Conservation (phyloP, 441 rosid genomes). For the Gossypium trilobum region DNA sequence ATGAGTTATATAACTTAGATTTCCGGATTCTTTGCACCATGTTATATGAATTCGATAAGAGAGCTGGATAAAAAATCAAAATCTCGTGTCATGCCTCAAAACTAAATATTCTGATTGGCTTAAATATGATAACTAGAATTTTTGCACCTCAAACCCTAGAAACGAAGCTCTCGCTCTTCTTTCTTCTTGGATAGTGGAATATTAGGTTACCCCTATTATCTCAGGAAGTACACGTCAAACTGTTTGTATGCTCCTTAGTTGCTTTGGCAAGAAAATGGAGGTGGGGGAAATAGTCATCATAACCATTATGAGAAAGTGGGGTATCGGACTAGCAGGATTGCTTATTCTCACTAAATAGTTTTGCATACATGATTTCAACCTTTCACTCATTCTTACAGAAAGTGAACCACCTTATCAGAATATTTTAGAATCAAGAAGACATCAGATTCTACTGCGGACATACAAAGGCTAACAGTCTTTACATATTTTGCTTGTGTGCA, state of each 20-base stretch:
- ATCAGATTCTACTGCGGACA: not conserved
- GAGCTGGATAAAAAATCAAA: not conserved
- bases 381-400: not conserved
- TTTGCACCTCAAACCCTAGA: not conserved
- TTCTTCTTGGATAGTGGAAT: not conserved
- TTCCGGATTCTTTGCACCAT: not conserved
- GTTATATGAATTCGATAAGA: not conserved
- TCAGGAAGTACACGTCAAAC: not conserved
- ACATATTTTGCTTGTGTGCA: conserved; percentile 19
- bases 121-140: not conserved
- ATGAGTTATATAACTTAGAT: not conserved
- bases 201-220: not conserved
- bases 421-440: not conserved
- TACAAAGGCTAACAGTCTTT: not conserved
- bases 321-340: not conserved
- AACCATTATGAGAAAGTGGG: not conserved
- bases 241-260: not conserved
- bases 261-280: not conserved
- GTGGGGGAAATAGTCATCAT: not conserved
- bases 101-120: not conserved
- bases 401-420: not conserved
- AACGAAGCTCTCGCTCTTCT: not conserved
- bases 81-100: not conserved
- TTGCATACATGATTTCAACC: not conserved
- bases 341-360: not conserved